Percentiles rank a stretch among this genome's conserved stretches.
Conservation (phyloP, 2,329 filamentous ascomycete species). For the Talaromyces sp. region DNA sequence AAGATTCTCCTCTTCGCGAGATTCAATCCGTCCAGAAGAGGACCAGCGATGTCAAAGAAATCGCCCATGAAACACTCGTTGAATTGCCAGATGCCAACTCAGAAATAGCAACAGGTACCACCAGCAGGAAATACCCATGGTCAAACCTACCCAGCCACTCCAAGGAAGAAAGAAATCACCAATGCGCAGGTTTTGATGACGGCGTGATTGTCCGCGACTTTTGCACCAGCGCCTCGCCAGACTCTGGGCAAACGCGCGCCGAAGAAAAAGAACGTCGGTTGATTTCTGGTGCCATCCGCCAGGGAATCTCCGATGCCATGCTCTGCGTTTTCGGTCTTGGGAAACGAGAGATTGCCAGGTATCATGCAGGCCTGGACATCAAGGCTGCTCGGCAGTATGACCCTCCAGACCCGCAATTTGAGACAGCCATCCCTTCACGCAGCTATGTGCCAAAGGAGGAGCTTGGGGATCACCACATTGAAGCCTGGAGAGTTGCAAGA, state of each 20-base stretch:
- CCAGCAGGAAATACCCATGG: constrained; percentile 6
- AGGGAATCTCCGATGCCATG: constrained; percentile 7
- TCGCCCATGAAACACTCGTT: neutral
- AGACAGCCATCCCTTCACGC: constrained; percentile 11
- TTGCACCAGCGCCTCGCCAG: constrained; percentile 9
- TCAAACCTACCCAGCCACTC: constrained; percentile 18
- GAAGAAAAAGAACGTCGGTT: constrained; percentile 1
- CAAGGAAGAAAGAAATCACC: constrained; percentile 11
- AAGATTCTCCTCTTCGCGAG: neutral
- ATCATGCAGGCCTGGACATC: constrained; percentile 14
- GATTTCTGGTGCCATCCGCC: constrained; percentile 9
- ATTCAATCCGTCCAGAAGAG: neutral
- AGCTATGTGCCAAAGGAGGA: constrained; percentile 12
- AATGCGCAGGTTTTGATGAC: constrained; percentile 12
- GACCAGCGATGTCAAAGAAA: neutral
- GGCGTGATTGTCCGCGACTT: constrained; percentile 18
- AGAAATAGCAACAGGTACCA: neutral
- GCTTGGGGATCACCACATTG: constrained; percentile 12
- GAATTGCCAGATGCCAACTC: neutral
- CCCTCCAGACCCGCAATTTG: constrained; percentile 13
- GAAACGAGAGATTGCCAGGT: constrained; percentile 11
- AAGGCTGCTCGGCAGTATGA: constrained; percentile 11
- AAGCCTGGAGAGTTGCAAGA: constrained; percentile 8
- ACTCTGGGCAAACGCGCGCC: constrained; percentile 1
- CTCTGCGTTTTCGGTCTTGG: constrained; percentile 8